These are phyloP conservation scores for Galerina sulciceps DNA, from an alignment of 768 basidiomycete species.

Conservation along the genomic window DNA sequence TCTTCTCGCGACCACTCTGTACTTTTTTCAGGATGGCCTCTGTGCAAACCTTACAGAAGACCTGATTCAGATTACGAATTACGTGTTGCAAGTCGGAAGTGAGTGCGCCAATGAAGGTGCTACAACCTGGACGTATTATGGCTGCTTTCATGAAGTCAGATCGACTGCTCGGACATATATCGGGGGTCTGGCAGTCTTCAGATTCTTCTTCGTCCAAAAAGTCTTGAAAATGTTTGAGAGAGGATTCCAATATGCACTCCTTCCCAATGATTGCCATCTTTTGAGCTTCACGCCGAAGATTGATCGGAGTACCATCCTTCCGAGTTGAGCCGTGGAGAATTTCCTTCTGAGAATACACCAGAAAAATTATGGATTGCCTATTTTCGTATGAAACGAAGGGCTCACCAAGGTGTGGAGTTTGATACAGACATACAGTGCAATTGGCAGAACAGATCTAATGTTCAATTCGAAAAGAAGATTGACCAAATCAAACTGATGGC, in stretches of 20 bases:
- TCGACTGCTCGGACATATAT: not conserved
- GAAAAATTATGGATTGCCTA: not conserved
- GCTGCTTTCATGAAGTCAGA: too few relatives aligned
- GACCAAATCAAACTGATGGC: not conserved
- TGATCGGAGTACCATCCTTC: not conserved
- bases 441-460: not conserved
- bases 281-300: not conserved
- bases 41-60: not conserved
- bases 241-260: not conserved
- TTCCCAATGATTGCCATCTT: not conserved
- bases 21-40: not conserved
- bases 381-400: not conserved
- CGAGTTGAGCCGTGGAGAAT: not conserved
- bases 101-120: not conserved
- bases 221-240: not conserved
- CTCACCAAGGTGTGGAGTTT: not conserved
- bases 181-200: not conserved
- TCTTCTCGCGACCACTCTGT: not conserved
- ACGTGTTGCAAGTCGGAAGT: not conserved
- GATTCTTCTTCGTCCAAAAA: not conserved
- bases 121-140: too few relatives aligned
- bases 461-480: not conserved
- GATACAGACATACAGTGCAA: not conserved
- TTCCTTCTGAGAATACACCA: not conserved
- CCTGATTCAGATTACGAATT: not conserved